Base-by-base conservation (phyloP, 2,329 filamentous ascomycete species). In the Colletotrichum cordylinicola region DNA sequence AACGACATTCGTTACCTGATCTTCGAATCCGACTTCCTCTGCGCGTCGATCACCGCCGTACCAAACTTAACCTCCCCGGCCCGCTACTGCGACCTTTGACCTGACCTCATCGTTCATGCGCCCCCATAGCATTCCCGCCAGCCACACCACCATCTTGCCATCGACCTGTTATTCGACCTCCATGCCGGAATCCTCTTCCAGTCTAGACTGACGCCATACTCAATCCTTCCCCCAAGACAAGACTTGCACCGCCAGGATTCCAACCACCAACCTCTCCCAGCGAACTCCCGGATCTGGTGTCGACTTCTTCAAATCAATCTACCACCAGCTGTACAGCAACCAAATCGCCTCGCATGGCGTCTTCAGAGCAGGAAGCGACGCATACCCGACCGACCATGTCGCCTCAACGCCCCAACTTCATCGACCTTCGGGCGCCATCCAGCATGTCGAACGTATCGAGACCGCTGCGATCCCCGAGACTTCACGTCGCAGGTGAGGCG, bases 401-500 rank as follows among this genome's bases (percentile, higher is more conserved):
- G 91, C 84, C 88, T 70, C 85, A 86, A 80, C 88, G 91, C 79
- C 92, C 92, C 48, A 88, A 88, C 74, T 86, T 90, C 77, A 87
- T 93, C 81, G 91, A 94, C 80, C 83, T 91, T 79, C 89, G 91
- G 82, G 89, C 91, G 71, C 85, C 88, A 31, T 91, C 90, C 18
- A 83, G 85, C 70, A 78, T 82, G 27, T 86, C 86, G 66, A 79
- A 86, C 13, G 81, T 87, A 69, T 87, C 89, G 21, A 89, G 88
- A 70, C 90, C 91, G n/a, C 85, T 93, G 39, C 88, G 90, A 78
- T 96, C 94, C n/a, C 94, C 94, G 56, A 93, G 94, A 77, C 87
- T 95, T 75, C 94, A 96, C 84, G 89, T 94, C 73, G 94, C 94
- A 73, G 95, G 95, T 77, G 94, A 96, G 80, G 91, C 94, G 2